Conservation (phyloP, 768 basidiomycete species). For the Phylloporus sp. region DNA sequence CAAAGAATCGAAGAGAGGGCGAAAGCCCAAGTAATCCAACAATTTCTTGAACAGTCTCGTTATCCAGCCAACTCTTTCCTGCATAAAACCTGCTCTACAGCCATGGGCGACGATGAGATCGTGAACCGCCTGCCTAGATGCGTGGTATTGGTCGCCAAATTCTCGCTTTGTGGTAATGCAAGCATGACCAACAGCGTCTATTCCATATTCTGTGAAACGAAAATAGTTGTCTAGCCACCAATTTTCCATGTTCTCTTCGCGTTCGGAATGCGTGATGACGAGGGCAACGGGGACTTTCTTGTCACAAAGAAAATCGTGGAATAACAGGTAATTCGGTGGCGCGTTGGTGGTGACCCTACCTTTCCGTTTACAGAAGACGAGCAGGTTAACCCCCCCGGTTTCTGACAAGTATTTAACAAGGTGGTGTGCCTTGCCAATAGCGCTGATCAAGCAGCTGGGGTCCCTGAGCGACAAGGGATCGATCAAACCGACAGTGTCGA, state of each 20-base stretch:
- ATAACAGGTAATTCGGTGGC: slow-evolving; percentile 29
- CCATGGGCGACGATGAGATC: slow-evolving; percentile 19
- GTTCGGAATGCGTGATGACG: slow-evolving; percentile 34
- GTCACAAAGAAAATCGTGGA: slow-evolving; percentile 32
- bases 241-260: slow-evolving; percentile 31
- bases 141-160: slow-evolving; percentile 24
- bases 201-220: slow-evolving; percentile 19
- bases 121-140: slow-evolving; percentile 20
- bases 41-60: neutral
- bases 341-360: neutral
- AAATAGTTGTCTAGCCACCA: slow-evolving; percentile 32
- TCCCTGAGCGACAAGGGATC: slow-evolving; percentile 25
- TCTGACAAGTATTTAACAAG: slow-evolving; percentile 30
- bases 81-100: slow-evolving; percentile 1
- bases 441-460: slow-evolving; percentile 23
- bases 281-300: slow-evolving; percentile 23
- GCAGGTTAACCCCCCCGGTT: slow-evolving; percentile 35
- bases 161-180: slow-evolving; percentile 32
- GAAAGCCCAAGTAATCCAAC: neutral
- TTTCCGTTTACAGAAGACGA: slow-evolving; percentile 8
- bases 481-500: slow-evolving; percentile 33
- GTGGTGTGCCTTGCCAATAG: slow-evolving; percentile 30
- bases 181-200: slow-evolving; percentile 26
- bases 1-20: neutral
- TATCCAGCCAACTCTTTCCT: neutral